These are phyloP conservation scores for Cudoniella acicularis DNA, from an alignment of 495 filamentous ascomycete species.

Conservation along the genomic window DNA sequence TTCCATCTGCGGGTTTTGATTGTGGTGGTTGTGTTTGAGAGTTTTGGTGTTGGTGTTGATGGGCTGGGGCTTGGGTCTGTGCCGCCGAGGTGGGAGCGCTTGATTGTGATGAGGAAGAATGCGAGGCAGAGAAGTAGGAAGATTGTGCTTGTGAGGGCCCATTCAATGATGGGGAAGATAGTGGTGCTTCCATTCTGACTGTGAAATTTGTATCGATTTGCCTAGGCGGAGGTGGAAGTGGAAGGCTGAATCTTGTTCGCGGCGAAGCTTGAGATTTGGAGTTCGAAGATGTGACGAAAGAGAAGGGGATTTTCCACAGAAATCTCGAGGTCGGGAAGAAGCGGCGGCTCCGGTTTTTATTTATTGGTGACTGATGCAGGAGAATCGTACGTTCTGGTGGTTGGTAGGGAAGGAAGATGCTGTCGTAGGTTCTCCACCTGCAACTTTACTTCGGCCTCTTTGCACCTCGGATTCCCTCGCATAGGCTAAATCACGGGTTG, in stretches of 20 bases:
- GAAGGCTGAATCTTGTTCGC: background rate
- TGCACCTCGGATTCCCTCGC: background rate
- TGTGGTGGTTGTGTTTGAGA: background rate
- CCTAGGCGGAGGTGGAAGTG: background rate
- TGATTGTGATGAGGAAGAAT: conserved; percentile 5
- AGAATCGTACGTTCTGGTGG: background rate
- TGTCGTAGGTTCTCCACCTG: background rate
- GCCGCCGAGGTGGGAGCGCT: background rate
- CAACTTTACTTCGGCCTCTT: background rate
- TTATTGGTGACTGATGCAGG: background rate
- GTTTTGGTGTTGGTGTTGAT: background rate
- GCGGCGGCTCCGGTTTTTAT: background rate
- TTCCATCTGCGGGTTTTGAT: conserved; percentile 35
- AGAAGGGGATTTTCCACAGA: too few species aligned
- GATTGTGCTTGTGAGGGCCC: conserved; percentile 11
- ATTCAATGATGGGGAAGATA: conserved; percentile 21
- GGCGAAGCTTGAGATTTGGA: background rate
- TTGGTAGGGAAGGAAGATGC: background rate
- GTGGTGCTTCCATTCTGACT: conserved; percentile 21
- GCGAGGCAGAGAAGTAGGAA: conserved; percentile 15
- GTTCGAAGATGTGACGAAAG: background rate
- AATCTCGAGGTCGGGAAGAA: too few species aligned
- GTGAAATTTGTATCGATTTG: background rate
- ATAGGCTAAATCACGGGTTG: background rate
- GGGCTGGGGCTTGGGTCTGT: conserved; percentile 1